Base-by-base conservation (phyloP, 805 yeast species). In the Limtongia smithiae region DNA sequence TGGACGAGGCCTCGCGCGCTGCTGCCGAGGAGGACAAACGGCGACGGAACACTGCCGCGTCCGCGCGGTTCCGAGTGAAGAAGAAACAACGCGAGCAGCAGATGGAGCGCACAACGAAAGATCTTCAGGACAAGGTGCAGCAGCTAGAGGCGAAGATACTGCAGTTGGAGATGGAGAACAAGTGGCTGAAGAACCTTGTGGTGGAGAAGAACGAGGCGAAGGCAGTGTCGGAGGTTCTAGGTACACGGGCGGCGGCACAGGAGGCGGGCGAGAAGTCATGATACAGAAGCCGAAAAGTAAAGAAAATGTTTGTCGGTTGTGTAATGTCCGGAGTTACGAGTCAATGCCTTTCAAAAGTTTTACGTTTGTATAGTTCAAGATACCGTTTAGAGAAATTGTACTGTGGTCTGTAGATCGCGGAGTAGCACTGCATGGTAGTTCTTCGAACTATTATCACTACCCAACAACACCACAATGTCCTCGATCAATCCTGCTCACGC, bases 21-120 rank as follows among this genome's bases (percentile, higher is more conserved):
- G 56, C 66, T 22, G 71, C 76, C 20, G 81, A 78, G 50, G 76
- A 74, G 38, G 93, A 85, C 62, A 91, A 87, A 69, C 77, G 95
- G 54, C 79, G 84, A 57, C 77, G 94, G 60, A 90, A 89, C 69
- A 89, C 96, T 0, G 96, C 93, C 1, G 97, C 98, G 1, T 81
- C 91, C 18, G 97, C 97, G 3, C 75, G 97, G 52, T 91, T 91
- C 73, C 77, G 98, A 57, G 79, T 88, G 64, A 88, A 87, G 76
- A 89, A 86, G 80, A 90, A 91, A 75, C 63, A 84, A 69, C 85
- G 87, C 66, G 97, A 91, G 69, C 93, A 85, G 69, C 91, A 90
- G 65, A 78, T 91, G 81, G 96, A 90, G 68, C 73, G 81, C 51
- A 80, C 76, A 50, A 76, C 90, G 17, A 78, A 79, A 59, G 90